Evolutionary conservation across 2,329 filamentous ascomycete species (phyloP), one percentile per base, ranked within the genome.

Genomic region (Emergomyces africanus): DNA sequence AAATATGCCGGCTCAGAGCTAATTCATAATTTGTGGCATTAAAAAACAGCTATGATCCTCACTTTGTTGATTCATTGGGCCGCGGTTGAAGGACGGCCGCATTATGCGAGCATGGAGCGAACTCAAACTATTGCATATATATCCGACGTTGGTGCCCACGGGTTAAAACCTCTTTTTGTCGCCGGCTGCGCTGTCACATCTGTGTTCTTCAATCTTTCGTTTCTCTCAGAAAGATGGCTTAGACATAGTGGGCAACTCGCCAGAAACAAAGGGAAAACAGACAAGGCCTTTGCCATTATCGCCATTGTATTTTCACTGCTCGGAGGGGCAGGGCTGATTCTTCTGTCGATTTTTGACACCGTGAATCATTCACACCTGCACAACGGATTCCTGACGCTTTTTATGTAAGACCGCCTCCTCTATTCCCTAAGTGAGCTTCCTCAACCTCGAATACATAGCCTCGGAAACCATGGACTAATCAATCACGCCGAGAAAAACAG

Each of bases 301-400:
- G 74, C 75, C 2, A 74, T 75, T 42, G 65, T 74, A 44, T 88
- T 91, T 63, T 88, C 90, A 12, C 69, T 92, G 49, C 74, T 85
- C 28, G 94, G 94, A 57, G 90, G 89, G 0, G 79, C 80, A 0
- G 92, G 92, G 3, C 75, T 99, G 50, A 90, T 96, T 63, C 78
- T 91, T 5, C 79, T 99, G 46, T 85, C 86, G 63, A 85, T 96
- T 65, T 96, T 95, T 72, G 90, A 97, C 72, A 94, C 89, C 0
- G 73, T 80, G n/a, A 76, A 78, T 59, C 83, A 96, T 70, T 78
- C 79, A 1, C 72, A 65, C 1, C 70, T 88, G 60, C 94, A 99
- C 70, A 79, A 89, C 67, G 77, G 83, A 1, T 95, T 95, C 74
- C 75, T 99, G 41, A 74, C 82, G 0, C 73, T 96, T 57, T 99